Conservation (phyloP, 179 eudicot species). For the Monotropa hypopitys region DNA sequence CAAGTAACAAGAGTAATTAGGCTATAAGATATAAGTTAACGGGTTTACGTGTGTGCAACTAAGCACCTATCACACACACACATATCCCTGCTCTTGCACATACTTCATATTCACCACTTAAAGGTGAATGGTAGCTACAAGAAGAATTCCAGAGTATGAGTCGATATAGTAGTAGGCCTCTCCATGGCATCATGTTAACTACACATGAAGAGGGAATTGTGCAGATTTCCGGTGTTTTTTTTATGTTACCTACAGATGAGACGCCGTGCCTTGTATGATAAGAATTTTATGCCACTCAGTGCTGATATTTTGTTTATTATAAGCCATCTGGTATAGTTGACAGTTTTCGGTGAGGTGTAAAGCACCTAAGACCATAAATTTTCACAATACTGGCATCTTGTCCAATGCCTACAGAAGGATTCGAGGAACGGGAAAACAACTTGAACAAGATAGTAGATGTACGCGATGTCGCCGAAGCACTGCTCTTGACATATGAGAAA, state of each 20-base stretch:
- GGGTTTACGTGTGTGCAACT: too few species aligned
- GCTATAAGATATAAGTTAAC: too few species aligned
- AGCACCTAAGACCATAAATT: neutral
- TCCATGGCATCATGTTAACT: neutral
- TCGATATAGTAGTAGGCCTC: neutral
- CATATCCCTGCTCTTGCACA: neutral
- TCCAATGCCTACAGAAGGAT: conserved; percentile 36
- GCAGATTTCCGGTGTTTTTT: neutral
- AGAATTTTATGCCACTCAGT: neutral
- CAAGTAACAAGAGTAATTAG: too few species aligned
- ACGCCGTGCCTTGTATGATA: neutral
- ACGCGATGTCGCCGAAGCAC: conserved; percentile 70
- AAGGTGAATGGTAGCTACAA: neutral
- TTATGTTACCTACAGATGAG: neutral
- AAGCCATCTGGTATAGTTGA: neutral
- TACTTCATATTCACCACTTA: neutral
- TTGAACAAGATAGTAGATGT: conserved; percentile 51
- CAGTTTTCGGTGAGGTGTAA: neutral
- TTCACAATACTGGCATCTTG: neutral
- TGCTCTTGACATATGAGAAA: conserved; percentile 55
- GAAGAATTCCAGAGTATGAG: neutral
- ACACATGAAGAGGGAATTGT: neutral
- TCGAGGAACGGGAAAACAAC: conserved; percentile 44
- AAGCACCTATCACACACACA: too few species aligned
- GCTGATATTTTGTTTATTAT: neutral